Evolutionary conservation across 1,284 basidiomycete species (phyloP), one percentile per base, ranked within the genome.

Genomic region (Cutaneotrichosporon cyanovorans): DNA sequence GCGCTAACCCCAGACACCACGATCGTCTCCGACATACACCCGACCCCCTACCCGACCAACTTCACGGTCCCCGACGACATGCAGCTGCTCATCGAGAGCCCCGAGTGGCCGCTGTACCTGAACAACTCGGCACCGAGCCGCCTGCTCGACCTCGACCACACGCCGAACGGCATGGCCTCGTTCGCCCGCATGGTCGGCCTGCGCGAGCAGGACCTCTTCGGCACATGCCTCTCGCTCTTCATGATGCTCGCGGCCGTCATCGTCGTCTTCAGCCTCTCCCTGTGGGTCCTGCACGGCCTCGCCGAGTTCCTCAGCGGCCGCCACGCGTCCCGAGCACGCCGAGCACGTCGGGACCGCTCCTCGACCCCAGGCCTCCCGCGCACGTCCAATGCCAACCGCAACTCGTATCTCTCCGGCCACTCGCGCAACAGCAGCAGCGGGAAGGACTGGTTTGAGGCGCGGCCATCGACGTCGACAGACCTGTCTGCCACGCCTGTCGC

Each of bases 171-270:
- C 3, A 81, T 93, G 34, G 75, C 78, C n/a, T 81, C 83, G 0
- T 87, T 87, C 60, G 85, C 87, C 0, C 80, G 80, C 51, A 77
- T 85, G 15, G 73, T 93, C 25, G 93, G 92, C 18, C 64, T 97
- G 1, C 78, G 81, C 5, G 82, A 85, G 3, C 76, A 83, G 60
- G 87, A 93, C 63, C 75, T 96, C 15, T 98, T 92, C 60, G 81
- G 82, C 19, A 83, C 84, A 19, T 91, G 87, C 65, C 72, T 92
- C 10, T 74, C 82, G 32, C 73, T 96, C 45, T 96, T 93, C 75
- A 76, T 93, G 37, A 76, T 79, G 40, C 83, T 96, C 55, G 73
- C 86, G 18, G 87, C 80, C 1, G 83, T 76, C 9, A 80, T 84
- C 18, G 77, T 88, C 49, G 73, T 77, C 16, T 60, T 90, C 40